Base-by-base conservation (phyloP, 1,284 basidiomycete genomes). In the Anthracocystis panici-leucophaei region DNA sequence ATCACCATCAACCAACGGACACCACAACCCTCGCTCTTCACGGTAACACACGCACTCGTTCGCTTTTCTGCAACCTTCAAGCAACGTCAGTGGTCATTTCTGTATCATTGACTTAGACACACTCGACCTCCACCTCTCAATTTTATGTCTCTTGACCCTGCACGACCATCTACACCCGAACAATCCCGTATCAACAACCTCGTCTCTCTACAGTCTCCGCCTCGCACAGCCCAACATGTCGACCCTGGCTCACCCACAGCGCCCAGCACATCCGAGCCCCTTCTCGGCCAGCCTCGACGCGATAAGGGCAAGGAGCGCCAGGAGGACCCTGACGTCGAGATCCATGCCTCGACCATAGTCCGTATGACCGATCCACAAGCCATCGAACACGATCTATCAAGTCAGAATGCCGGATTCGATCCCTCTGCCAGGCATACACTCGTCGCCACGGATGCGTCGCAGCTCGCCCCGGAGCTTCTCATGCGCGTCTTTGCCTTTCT, bases 401-500 rank as follows among this genome's bases (percentile, higher is more conserved):
- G 23, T 4, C 12, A 35, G 3, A 5, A n/a, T 21, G 51, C 1
- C 7, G 12, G 27, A 2, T 9, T 3, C 5, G 25, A 58, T 40
- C 35, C 42, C 38, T 77, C 74, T 92, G 38, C 20, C 92, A 44
- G 12, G 23, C 33, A 40, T 25, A 4, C 41, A 20, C 18, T 21
- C 0, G n/a, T 38, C 29, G 38, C 41, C 25, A 44, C 23, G 6
- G 53, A 66, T 49, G 29, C 62, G 31, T 56, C 92, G 14, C 35
- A 54, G n/a, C 59, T 81, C 18, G 79, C 93, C 25, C 85, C 88
- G 38, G 93, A 94, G 83, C 91, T 91, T 29, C 91, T 94, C 85
- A 90, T 90, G 40, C 91, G 92, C 70, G 88, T 94, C 86, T 91
- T 92, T n/a, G 88, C 91, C 11, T 91, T 90, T 82, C 90, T 94